phyloP scores from a whole-genome alignment of 2,329 filamentous ascomycete species.

The Fusarium algeriense region DNA sequence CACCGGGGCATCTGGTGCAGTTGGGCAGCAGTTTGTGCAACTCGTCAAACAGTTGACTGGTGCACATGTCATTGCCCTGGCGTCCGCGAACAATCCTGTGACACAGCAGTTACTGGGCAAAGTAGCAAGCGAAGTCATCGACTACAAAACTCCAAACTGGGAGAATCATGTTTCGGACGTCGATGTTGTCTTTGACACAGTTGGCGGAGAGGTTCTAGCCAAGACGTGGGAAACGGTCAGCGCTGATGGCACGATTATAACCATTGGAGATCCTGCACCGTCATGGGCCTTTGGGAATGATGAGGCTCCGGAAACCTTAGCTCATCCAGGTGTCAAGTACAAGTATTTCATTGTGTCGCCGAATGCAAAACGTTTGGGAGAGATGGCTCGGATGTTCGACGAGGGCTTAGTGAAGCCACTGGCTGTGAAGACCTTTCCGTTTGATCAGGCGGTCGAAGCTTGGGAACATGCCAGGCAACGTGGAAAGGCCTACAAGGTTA shows the following conservation, averaged over 20 bases:
- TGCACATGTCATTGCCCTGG: slow-evolving; percentile 48
- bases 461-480: slow-evolving; percentile 17
- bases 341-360: slow-evolving; percentile 46
- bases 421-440: background rate
- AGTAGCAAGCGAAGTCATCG: slow-evolving; percentile 41
- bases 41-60: slow-evolving; percentile 39
- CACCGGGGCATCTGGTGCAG: slow-evolving; percentile 17
- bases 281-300: slow-evolving; percentile 48
- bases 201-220: slow-evolving; percentile 24
- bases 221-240: slow-evolving; percentile 50
- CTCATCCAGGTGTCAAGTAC: slow-evolving; percentile 40
- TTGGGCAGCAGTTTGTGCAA: slow-evolving; percentile 47
- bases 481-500: slow-evolving; percentile 10
- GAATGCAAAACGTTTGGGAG: background rate
- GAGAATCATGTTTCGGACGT: background rate
- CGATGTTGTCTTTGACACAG: slow-evolving; percentile 25
- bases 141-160: slow-evolving; percentile 47
- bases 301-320: slow-evolving; percentile 31
- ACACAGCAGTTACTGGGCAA: slow-evolving; percentile 29
- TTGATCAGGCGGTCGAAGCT: slow-evolving; percentile 1
- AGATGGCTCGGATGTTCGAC: slow-evolving; percentile 3
- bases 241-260: slow-evolving; percentile 49
- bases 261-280: slow-evolving; percentile 52
- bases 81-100: slow-evolving; percentile 37
- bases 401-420: slow-evolving; percentile 3